Evolutionary conservation across 177 flowering plant species (phyloP).

Genomic region (Vitis hybrid): DNA sequence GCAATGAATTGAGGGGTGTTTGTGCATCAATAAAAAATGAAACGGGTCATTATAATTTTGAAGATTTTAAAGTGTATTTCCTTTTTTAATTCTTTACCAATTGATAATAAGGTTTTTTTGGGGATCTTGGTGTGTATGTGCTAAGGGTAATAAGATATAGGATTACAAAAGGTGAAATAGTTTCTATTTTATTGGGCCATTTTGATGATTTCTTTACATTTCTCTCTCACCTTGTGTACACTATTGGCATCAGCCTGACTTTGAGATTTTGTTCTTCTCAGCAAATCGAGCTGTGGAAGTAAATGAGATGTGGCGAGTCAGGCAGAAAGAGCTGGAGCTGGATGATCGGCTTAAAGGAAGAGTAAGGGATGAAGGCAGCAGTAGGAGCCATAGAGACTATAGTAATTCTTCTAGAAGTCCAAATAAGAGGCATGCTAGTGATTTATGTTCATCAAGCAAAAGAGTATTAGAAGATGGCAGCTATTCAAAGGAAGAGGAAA

Average conservation of each 20-base stretch:
- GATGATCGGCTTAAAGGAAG: conserved; percentile 48
- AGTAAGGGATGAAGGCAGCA: conserved; percentile 30
- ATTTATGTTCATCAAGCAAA: conserved; percentile 38
- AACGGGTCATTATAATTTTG: no score
- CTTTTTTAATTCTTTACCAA: no score
- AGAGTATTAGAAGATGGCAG: conserved; percentile 27
- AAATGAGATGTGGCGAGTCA: conserved; percentile 86
- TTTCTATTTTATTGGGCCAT: no score
- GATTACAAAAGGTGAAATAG: no score
- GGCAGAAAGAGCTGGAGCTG: conserved; percentile 77
- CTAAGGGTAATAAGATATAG: no score
- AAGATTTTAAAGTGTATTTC: no score
- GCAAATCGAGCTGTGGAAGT: conserved; percentile 86
- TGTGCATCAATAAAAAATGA: no score
- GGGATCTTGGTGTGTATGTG: no score
- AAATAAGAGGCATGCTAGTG: conserved; percentile 22
- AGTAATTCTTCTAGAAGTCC: conserved; percentile 20
- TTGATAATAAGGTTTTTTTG: no score
- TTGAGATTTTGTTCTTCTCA: conserved; percentile 22
- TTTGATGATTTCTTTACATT: neutral
- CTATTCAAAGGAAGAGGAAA: conserved; percentile 29
- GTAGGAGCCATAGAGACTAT: conserved; percentile 16
- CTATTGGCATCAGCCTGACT: neutral
- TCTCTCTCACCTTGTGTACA: neutral
- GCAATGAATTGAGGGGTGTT: no score